Conservation (phyloP, 1,284 basidiomycete genomes). For the Malassezia arunalokei region DNA sequence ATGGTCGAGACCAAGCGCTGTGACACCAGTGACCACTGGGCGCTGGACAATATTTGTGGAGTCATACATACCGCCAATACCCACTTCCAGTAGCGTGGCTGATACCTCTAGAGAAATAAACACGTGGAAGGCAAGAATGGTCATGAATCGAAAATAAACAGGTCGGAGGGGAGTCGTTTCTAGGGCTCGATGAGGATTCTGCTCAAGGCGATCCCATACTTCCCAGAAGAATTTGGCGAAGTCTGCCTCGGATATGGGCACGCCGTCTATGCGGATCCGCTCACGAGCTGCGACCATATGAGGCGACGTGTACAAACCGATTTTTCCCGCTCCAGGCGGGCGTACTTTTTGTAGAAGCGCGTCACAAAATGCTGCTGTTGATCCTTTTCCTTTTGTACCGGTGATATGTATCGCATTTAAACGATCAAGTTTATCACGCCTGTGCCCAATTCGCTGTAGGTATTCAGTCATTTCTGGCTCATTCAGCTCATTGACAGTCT, state of each 20-base stretch:
- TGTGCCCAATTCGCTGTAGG: slow-evolving; percentile 72
- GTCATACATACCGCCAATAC: slow-evolving; percentile 86
- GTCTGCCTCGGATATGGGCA: slow-evolving; percentile 70
- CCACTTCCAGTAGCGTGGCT: slow-evolving; percentile 89
- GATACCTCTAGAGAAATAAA: slow-evolving; percentile 70
- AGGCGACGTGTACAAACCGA: slow-evolving; percentile 86
- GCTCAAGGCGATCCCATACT: slow-evolving; percentile 76
- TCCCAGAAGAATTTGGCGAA: slow-evolving; percentile 92
- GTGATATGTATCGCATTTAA: slow-evolving; percentile 94
- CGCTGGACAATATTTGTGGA: slow-evolving; percentile 89
- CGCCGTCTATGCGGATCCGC: slow-evolving; percentile 83
- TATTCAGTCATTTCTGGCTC: slow-evolving; percentile 87
- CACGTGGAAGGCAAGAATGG: slow-evolving; percentile 79
- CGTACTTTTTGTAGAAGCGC: slow-evolving; percentile 28
- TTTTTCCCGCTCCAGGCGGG: slow-evolving; percentile 18
- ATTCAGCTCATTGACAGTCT: slow-evolving; percentile 57
- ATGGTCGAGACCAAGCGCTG: slow-evolving; percentile 85
- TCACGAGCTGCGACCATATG: slow-evolving; percentile 92
- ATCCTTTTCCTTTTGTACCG: slow-evolving; percentile 97
- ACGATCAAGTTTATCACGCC: slow-evolving; percentile 63
- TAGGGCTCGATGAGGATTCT: slow-evolving; percentile 49
- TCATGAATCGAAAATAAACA: slow-evolving; percentile 86
- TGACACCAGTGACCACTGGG: slow-evolving; percentile 77
- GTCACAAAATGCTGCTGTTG: slow-evolving; percentile 71
- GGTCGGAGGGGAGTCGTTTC: slow-evolving; percentile 59